A percentile compares a stretch with the other conserved stretches of the same genome.
phyloP scores from a whole-genome alignment of 139 green algal species.

The Chlamydomonas sp. region DNA sequence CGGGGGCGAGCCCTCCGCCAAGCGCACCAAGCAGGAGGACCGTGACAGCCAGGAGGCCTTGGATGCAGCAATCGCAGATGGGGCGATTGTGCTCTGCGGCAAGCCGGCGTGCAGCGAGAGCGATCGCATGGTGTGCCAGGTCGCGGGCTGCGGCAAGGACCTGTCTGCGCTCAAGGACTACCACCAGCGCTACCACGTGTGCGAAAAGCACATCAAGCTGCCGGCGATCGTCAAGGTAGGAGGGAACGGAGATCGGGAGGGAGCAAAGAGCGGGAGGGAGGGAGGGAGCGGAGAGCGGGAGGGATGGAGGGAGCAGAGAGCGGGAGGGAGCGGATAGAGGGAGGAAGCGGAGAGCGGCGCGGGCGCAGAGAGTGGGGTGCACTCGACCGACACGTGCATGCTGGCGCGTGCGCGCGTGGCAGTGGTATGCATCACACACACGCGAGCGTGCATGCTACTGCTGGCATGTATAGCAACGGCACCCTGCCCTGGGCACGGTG shows the following conservation, averaged over 20 bases:
- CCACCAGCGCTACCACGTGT: constrained; percentile 80
- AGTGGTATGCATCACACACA: too few species aligned
- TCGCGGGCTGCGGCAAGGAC: constrained; percentile 50
- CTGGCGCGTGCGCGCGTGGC: too few species aligned
- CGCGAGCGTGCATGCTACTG: too few species aligned
- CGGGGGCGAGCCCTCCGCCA: neutral
- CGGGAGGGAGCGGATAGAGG: too few species aligned
- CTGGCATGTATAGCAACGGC: too few species aligned
- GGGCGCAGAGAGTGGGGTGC: too few species aligned
- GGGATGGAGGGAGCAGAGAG: neutral
- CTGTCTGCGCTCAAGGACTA: constrained; percentile 71
- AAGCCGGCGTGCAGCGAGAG: neutral
- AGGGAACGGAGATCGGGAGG: too few species aligned
- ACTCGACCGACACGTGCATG: too few species aligned
- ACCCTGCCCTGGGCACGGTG: too few species aligned
- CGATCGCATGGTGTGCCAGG: constrained; percentile 20
- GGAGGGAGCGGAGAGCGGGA: neutral
- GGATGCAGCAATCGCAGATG: neutral
- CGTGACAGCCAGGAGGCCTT: neutral
- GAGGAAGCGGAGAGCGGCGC: too few species aligned
- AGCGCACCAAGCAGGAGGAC: neutral
- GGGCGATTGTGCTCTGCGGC: neutral
- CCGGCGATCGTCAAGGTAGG: too few species aligned
- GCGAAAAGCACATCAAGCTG: constrained; percentile 65
- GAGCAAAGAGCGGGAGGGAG: too few species aligned